phyloP scores from a whole-genome alignment of 305 asterid species.

The Rubia tinctorum region DNA sequence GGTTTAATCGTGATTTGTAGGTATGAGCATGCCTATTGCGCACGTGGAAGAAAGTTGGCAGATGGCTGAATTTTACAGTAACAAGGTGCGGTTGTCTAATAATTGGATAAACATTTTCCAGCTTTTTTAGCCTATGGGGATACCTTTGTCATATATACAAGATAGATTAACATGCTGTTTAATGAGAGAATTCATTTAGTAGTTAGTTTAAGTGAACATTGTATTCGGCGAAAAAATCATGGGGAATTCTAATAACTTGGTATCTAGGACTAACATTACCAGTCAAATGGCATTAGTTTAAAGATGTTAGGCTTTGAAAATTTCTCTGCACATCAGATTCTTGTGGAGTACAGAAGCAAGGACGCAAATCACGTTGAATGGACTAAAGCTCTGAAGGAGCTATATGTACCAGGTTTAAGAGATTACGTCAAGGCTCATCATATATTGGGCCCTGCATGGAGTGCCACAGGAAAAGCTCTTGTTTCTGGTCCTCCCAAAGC shows the following conservation, averaged over 20 bases:
- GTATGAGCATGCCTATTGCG: conserved; percentile 96
- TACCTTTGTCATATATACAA: not conserved
- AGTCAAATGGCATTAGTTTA: conserved; percentile 2
- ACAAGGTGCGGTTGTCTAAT: conserved; percentile 54
- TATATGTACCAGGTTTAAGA: conserved; percentile 91
- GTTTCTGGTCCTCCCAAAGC: conserved; percentile 58
- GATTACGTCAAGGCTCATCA: conserved; percentile 86
- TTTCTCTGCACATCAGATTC: conserved; percentile 46
- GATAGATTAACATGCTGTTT: not conserved
- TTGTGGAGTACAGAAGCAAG: conserved; percentile 89
- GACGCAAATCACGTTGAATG: conserved; percentile 93
- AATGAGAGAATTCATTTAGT: not conserved
- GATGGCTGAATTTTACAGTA: conserved; percentile 94
- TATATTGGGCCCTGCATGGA: conserved; percentile 98
- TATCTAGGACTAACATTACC: no score
- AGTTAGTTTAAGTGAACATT: no score
- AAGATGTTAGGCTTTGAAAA: conserved; percentile 9
- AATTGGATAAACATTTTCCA: not conserved
- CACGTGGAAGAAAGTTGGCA: conserved; percentile 99
- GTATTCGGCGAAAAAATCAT: no score
- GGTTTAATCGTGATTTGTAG: conserved; percentile 34
- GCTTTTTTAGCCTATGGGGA: not conserved
- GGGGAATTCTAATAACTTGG: not conserved
- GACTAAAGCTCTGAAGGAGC: conserved; percentile 96
- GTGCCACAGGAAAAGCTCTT: conserved; percentile 60